Base-by-base conservation (phyloP, 2,329 filamentous ascomycete species). In the Exophiala bonariae region DNA sequence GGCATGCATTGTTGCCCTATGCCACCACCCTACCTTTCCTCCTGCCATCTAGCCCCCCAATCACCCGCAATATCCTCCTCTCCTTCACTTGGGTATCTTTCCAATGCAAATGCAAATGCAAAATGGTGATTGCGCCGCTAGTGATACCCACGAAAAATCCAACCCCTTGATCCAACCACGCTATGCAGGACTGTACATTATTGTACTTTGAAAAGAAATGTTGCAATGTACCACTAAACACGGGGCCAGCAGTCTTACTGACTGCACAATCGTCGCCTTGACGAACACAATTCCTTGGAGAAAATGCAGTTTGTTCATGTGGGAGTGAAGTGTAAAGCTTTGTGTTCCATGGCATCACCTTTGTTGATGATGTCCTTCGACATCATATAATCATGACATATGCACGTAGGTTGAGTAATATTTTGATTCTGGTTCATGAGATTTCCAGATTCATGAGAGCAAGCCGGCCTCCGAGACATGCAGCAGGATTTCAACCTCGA, bases 41-140 rank as follows among this genome's bases (percentile, higher is more conserved):
- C 16, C 17, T 18, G 17, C 8, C 41, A 18, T 35, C 38, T 22
- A 17, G 35, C 23, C 6, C 23, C 11, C 11, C 23, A 26, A 23
- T 16, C 20, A 4, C 38, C 40, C 42, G 30, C 41, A 37, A 18
- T 30, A 18, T 43, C 22, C 40, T 39, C 35, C 30, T 41, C 33
- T 56, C 52, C 47, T 57, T 52, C 54, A 20, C 48, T 36, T 44
- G 56, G 56, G 56, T 59, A 59, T 59, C 47, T 56, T 56, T 56
- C 54, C 56, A 53, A 57, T 59, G 52, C 50, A 53, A 57, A 52
- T 52, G 50, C 47, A 43, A 43, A 48, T 13, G 31, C 17, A 16
- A 11, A 28, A 47, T 41, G 44, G 41, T 37, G 49, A 37, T 31
- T 43, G 38, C 41, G 39, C 31, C 45, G 41, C 43, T 53, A 49